phyloP scores from a whole-genome alignment of 169 alveolate species.

The Plasmodium malariae region DNA sequence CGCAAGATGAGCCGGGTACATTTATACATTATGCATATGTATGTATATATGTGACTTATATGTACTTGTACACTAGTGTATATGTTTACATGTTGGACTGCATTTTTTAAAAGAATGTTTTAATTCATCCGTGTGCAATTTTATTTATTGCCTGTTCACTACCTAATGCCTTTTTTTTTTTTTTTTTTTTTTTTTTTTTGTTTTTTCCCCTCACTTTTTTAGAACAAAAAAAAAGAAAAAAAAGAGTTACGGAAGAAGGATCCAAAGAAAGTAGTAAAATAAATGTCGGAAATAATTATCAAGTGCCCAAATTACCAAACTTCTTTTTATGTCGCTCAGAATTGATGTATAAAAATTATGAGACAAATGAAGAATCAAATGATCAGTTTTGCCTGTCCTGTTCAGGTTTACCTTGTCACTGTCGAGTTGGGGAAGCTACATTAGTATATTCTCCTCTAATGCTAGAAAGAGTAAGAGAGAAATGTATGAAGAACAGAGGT shows the following conservation, averaged over 20 bases:
- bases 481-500: slow-evolving; percentile 62
- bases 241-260: slow-evolving; percentile 85
- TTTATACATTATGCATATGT: background rate
- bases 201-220: background rate
- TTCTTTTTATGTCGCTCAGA: slow-evolving; percentile 81
- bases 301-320: slow-evolving; percentile 89
- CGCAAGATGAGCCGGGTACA: slow-evolving; percentile 17
- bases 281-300: slow-evolving; percentile 88
- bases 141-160: background rate
- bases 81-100: too few species aligned
- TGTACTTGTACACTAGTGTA: too few species aligned
- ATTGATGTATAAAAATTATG: slow-evolving; percentile 70
- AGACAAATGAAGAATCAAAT: slow-evolving; percentile 41
- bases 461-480: slow-evolving; percentile 64
- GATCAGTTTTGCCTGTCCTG: slow-evolving; percentile 44
- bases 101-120: too few species aligned
- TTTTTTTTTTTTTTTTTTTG: background rate
- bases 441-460: slow-evolving; percentile 72
- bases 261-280: slow-evolving; percentile 86
- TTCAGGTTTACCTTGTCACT: slow-evolving; percentile 70
- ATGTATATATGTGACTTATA: background rate
- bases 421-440: slow-evolving; percentile 61
- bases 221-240: slow-evolving; percentile 80
- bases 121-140: background rate
- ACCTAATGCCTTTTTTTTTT: background rate